Evolutionary conservation across 192 early-diverging fungal species (phyloP).

Genomic region (Phlyctochytrium planicorne): DNA sequence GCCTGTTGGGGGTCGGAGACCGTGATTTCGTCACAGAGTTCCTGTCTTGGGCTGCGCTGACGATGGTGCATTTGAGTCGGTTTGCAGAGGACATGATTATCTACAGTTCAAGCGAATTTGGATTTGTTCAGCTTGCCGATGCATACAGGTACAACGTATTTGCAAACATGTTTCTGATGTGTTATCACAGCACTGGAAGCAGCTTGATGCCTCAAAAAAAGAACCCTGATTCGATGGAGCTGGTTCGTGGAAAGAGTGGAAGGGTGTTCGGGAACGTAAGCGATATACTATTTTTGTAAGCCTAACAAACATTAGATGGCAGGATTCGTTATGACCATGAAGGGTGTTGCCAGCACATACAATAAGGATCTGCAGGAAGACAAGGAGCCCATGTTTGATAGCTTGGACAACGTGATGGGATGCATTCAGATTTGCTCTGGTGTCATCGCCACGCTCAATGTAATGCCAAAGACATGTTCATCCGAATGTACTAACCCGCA

Average conservation of each 20-base stretch:
- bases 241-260: conserved; percentile 94
- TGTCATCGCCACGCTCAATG: conserved; percentile 85
- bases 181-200: conserved; percentile 76
- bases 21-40: conserved; percentile 98
- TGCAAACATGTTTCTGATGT: background rate
- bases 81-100: conserved; percentile 96
- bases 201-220: conserved; percentile 99
- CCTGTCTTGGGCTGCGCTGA: conserved; percentile 88
- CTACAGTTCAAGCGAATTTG: conserved; percentile 90
- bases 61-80: conserved; percentile 88
- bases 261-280: conserved; percentile 90
- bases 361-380: conserved; percentile 99
- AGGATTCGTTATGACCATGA: conserved; percentile 98
- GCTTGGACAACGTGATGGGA: conserved; percentile 83
- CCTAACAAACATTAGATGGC: conserved; percentile 55
- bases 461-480: conserved; percentile 28
- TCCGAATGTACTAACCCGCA: background rate
- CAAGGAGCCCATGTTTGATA: conserved; percentile 98
- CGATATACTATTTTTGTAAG: background rate
- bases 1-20: conserved; percentile 87
- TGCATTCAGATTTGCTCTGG: conserved; percentile 92
- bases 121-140: conserved; percentile 91
- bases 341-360: conserved; percentile 96
- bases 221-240: conserved; percentile 95
- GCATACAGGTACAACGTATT: conserved; percentile 73